Evolutionary conservation across 208 protist genomes (phyloP), one percentile per base, ranked within the genome.

Genomic region (Trypanosoma conorhini): DNA sequence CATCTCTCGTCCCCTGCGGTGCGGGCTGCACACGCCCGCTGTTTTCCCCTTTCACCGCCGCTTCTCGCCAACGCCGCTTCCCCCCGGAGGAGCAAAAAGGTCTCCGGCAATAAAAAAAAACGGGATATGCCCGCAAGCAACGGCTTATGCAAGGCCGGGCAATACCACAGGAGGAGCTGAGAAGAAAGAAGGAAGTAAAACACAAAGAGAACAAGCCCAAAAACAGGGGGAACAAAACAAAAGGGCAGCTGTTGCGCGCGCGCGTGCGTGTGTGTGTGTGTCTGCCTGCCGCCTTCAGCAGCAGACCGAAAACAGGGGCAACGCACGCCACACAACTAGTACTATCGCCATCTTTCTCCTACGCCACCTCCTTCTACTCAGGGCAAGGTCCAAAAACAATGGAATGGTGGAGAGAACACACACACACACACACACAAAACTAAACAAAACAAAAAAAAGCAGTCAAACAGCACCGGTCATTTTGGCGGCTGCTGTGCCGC

Each of bases 371-470:
- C 15, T 12, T 19, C 42, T 46, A 1, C 42, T 3, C 42, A 3
- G 9, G 3, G 8, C 42, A 12, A 46, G 42, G 42, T 46, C 15
- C 17, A 13, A 46, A 19, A 46, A 13, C 42, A 46, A 46, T 46
- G 42, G 15, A 46, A 21, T 10, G 33, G 22, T 8, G 2, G 30
- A 67, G 33, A 19, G 26, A 55, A 60, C n/a, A n/a, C n/a, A 64
- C 17, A 52, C 26, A 60, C 54, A 3, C n/a, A 21, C 21, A 58
- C 61, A 40, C 44, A 56, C 42, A 66, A 42, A 59, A 51, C 57
- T 31, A 55, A 52, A n/a, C 5, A 62, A 31, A 44, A 62, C 35
- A 52, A 59, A 60, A 22, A 67, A 67, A 50, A 60, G 42, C 30
- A 54, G 5, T 40, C 8, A 44, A 38, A 30, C n/a, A 58, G 0